Evolutionary conservation across 352 stramenopile species (phyloP).

Genomic region (Phytophthora syringae): DNA sequence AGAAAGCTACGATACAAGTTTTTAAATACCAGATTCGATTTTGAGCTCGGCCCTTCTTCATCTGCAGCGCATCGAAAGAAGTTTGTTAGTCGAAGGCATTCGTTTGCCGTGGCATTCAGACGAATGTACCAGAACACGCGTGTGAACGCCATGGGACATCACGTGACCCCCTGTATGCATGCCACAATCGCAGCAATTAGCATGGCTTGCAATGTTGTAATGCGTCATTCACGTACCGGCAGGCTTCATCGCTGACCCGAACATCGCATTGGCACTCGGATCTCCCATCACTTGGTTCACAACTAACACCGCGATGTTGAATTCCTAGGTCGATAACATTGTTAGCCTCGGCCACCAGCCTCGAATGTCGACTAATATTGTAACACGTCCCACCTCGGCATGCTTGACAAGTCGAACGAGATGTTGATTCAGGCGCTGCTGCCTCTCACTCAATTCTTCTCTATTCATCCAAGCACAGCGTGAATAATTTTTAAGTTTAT

Average conservation of each 20-base stretch:
- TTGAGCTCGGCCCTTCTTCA: slow-evolving; percentile 93
- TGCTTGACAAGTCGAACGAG: slow-evolving; percentile 87
- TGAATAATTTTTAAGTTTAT: neutral
- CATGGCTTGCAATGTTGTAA: slow-evolving; percentile 16
- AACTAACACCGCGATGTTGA: slow-evolving; percentile 93
- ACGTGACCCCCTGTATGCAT: slow-evolving; percentile 74
- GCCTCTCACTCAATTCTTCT: slow-evolving; percentile 69
- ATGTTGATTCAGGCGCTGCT: slow-evolving; percentile 92
- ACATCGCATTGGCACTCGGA: slow-evolving; percentile 83
- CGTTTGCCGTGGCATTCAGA: neutral
- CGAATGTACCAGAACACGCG: slow-evolving; percentile 85
- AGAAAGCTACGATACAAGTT: neutral
- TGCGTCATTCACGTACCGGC: slow-evolving; percentile 54
- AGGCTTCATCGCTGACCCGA: slow-evolving; percentile 85
- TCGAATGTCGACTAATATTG: neutral
- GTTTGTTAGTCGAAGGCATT: slow-evolving; percentile 6
- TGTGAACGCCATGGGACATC: slow-evolving; percentile 98
- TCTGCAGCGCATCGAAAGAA: slow-evolving; percentile 38
- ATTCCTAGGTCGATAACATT: slow-evolving; percentile 68
- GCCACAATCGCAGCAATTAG: slow-evolving; percentile 8
- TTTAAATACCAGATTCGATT: slow-evolving; percentile 82
- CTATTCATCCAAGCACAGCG: slow-evolving; percentile 19
- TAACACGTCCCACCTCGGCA: slow-evolving; percentile 53
- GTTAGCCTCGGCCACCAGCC: neutral
- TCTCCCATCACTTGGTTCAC: slow-evolving; percentile 94